Conservation (phyloP, 345 rosid genomes). For the Hibiscus trionum region DNA sequence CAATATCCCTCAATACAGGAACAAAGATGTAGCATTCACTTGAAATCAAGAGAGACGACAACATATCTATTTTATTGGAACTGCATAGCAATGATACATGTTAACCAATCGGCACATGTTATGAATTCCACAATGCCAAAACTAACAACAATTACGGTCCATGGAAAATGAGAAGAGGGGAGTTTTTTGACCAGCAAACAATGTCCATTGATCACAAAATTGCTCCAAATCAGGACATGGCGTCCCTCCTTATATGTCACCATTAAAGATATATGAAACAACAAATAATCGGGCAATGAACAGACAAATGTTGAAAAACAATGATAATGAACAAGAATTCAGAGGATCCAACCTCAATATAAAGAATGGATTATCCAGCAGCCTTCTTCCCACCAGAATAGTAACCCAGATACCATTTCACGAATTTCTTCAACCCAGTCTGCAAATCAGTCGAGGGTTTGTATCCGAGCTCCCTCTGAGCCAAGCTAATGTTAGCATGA, state of each 20-base stretch:
- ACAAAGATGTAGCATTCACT: not conserved
- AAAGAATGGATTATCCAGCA: conserved; percentile 35
- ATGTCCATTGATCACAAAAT: conserved; percentile 37
- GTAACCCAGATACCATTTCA: conserved; percentile 78
- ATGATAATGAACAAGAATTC: conserved; percentile 36
- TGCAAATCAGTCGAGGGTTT: conserved; percentile 85
- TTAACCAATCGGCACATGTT: conserved; percentile 35
- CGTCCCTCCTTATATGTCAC: conserved; percentile 22
- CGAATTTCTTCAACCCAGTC: conserved; percentile 84
- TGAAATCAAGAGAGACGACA: no score
- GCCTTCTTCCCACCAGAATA: conserved; percentile 52
- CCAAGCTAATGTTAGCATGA: conserved; percentile 86
- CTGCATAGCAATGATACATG: conserved; percentile 35
- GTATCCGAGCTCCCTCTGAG: conserved; percentile 72
- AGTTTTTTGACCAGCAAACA: no score
- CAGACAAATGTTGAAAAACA: conserved; percentile 31
- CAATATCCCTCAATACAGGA: no score
- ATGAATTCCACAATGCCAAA: conserved; percentile 34
- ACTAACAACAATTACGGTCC: conserved; percentile 44
- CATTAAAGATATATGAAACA: conserved; percentile 27
- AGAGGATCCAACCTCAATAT: conserved; percentile 26
- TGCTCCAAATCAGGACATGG: conserved; percentile 20
- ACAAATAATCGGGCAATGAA: conserved; percentile 26
- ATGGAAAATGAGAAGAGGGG: no score
- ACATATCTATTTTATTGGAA: conserved; percentile 30